phyloP scores from a whole-genome alignment of 768 basidiomycete genomes.

The Kwoniella botswanensis region DNA sequence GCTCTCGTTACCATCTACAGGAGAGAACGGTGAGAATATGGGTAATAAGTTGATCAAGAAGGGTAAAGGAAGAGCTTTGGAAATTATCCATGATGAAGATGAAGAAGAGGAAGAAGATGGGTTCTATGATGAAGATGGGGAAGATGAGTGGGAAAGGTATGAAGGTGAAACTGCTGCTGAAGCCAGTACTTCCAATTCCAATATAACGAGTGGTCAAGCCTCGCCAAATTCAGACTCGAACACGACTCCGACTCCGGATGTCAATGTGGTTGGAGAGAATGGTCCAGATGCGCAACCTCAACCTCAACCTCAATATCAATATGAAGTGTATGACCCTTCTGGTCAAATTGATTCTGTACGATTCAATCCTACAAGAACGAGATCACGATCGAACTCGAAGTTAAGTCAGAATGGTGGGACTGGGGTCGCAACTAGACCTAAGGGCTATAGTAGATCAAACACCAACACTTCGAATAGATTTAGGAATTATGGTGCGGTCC shows the following conservation, averaged over 20 bases:
- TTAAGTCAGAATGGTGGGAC: not conserved
- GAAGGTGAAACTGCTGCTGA: not conserved
- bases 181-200: not conserved
- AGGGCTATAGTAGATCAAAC: not conserved
- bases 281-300: not conserved
- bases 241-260: not conserved
- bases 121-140: not conserved
- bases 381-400: conserved; percentile 18
- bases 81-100: conserved; percentile 41
- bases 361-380: conserved; percentile 4
- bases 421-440: conserved; percentile 1
- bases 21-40: conserved; percentile 31
- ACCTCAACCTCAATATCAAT: conserved; percentile 8
- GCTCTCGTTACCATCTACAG: conserved; percentile 40
- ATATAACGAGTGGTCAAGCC: too few relatives aligned
- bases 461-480: not conserved
- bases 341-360: conserved; percentile 9
- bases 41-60: conserved; percentile 19
- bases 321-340: conserved; percentile 24
- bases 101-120: conserved; percentile 37
- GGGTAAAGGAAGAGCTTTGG: conserved; percentile 43
- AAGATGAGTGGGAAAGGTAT: not conserved
- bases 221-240: too few relatives aligned
- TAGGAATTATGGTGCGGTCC: conserved; percentile 13
- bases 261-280: not conserved